Evolutionary conservation across 352 stramenopile species (phyloP), one percentile per base, ranked within the genome.

Genomic region (Aphanomyces euteiches): DNA sequence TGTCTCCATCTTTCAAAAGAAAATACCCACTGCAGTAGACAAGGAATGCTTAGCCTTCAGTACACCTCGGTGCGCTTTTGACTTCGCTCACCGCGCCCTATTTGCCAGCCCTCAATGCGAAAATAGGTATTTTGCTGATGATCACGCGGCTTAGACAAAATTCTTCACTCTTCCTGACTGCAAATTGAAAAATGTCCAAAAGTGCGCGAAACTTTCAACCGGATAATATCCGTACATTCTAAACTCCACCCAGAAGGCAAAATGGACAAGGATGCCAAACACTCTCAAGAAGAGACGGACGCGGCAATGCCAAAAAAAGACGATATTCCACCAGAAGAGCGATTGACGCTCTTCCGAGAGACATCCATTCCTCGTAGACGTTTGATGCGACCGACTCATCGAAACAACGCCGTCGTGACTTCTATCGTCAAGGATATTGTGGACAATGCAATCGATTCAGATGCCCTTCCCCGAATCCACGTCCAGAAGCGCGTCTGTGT

Each of bases 291-390:
- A n/a, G 43, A n/a, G 17, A 50, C 10, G 43, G 43, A 50, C 43
- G 43, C 43, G 43, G 10, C 43, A n/a, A 37, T 1, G 13, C 10
- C 13, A 61, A 61, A 12, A 12, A 7, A 28, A 37, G 28, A 28
- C 1, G 37, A n/a, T 0, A 37, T 61, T 7, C 54, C 54, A 13
- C 54, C 54, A 15, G 54, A 61, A 37, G 43, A 61, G 54, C 54
- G 54, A n/a, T 37, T 61, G 54, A 40, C 54, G 54, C 54, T 61
- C n/a, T 61, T 61, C 54, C 7, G 54, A 1, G 54, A 61, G 54
- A 61, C 54, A 10, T 61, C 54, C n/a, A 61, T 61, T 37, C 54
- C 54, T 1, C 13, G 54, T 7, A 61, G 43, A 37, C 54, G 54
- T 17, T 37, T 61, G 17, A 61, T 61, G 54, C 54, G 54, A n/a